Percentiles rank a stretch among this genome's conserved stretches.
These are phyloP conservation scores for Neoconidiobolus thromboides DNA, from an alignment of 371 early-diverging fungal species.

Conservation along the genomic window DNA sequence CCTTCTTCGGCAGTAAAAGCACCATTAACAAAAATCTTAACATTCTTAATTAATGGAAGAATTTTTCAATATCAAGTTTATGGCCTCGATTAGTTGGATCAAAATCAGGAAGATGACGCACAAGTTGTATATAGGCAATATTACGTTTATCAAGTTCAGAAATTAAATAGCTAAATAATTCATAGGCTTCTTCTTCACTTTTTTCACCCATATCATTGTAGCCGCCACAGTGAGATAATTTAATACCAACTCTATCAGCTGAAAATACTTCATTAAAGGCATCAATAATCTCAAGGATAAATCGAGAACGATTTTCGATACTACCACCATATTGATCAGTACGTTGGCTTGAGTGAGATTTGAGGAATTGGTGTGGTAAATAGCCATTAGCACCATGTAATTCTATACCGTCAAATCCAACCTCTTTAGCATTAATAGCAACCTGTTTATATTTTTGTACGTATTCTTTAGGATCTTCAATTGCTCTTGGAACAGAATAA, in stretches of 20 bases:
- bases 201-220: slow-evolving; percentile 40
- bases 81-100: background rate
- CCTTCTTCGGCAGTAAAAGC: slow-evolving; percentile 42
- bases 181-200: slow-evolving; percentile 27
- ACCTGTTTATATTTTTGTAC: background rate
- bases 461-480: slow-evolving; percentile 3
- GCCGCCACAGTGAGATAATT: slow-evolving; percentile 28
- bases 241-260: slow-evolving; percentile 38
- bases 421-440: slow-evolving; percentile 7
- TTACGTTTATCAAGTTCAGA: background rate
- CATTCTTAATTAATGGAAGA: background rate
- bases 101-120: background rate
- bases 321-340: slow-evolving; percentile 36
- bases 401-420: slow-evolving; percentile 46
- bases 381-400: slow-evolving; percentile 49
- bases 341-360: slow-evolving; percentile 23
- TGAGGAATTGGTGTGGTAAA: slow-evolving; percentile 33
- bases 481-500: slow-evolving; percentile 4
- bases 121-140: slow-evolving; percentile 2
- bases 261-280: slow-evolving; percentile 61
- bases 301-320: slow-evolving; percentile 26
- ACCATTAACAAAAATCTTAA: slow-evolving; percentile 15
- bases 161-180: slow-evolving; percentile 33
- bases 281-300: slow-evolving; percentile 19
- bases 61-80: background rate